Percentiles rank a stretch among this genome's conserved stretches.
phyloP scores from a whole-genome alignment of 148 eudicot genomes.

The Simmondsia chinensis region DNA sequence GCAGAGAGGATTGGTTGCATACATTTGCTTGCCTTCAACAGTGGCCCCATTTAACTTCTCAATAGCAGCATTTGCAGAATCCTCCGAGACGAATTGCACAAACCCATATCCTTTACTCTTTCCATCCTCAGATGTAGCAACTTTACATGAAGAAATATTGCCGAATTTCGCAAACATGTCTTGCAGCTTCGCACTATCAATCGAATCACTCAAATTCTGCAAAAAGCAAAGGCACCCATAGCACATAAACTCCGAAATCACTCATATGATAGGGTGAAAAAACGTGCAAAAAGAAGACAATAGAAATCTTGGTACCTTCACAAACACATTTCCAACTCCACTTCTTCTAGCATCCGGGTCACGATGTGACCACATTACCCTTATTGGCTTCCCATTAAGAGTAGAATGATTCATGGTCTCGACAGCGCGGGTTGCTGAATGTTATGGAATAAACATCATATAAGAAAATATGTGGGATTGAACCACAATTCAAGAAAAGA shows the following conservation, averaged over 20 bases:
- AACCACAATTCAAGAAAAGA: no score
- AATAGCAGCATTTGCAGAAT: conserved; percentile 55
- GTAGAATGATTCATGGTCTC: conserved; percentile 52
- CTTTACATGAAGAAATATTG: conserved; percentile 56
- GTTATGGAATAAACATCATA: no score
- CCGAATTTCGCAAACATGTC: conserved; percentile 54
- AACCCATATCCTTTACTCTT: conserved; percentile 74
- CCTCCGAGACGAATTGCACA: conserved; percentile 58
- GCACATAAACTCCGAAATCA: neutral
- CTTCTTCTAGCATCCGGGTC: conserved; percentile 62
- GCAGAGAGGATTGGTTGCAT: conserved; percentile 16
- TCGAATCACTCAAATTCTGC: conserved; percentile 54
- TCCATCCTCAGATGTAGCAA: conserved; percentile 53
- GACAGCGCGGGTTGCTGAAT: conserved; percentile 50
- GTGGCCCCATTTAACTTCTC: conserved; percentile 43
- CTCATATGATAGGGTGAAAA: no score
- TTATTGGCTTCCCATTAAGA: conserved; percentile 40
- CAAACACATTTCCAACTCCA: conserved; percentile 66
- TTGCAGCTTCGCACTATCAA: conserved; percentile 50
- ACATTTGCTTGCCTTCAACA: conserved; percentile 60
- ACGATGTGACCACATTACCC: conserved; percentile 71
- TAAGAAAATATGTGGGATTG: no score
- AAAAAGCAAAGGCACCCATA: conserved; percentile 2
- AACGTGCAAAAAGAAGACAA: no score
- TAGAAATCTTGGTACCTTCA: conserved; percentile 44